Percentiles rank a stretch among this genome's conserved stretches.
These are phyloP conservation scores for Vanderwaltozyma tropicalis DNA, from an alignment of 805 yeast genomes.

Conservation along the genomic window DNA sequence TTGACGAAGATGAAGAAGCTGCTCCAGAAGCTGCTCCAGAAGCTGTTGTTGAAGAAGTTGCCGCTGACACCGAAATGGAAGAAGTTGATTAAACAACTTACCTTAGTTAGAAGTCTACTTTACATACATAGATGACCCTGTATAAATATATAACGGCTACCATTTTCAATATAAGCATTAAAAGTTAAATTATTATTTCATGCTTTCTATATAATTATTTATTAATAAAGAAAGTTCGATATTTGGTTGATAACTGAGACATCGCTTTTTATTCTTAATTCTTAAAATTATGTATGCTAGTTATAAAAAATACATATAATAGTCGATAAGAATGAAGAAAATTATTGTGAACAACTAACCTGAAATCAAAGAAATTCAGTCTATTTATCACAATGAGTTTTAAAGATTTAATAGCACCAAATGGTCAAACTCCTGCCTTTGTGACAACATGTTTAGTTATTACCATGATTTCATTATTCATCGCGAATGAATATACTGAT, in stretches of 20 bases:
- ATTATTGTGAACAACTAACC: no score
- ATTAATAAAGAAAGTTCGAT: no score
- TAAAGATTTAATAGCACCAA: constrained; percentile 1
- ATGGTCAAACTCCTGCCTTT: constrained; percentile 1
- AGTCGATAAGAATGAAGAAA: no score
- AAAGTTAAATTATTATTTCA: neutral
- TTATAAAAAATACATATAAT: no score
- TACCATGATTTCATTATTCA: neutral
- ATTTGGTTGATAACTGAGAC: no score
- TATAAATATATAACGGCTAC: neutral
- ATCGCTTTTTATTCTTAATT: no score
- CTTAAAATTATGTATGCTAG: no score
- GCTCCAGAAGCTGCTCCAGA: constrained; percentile 38
- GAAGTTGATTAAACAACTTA: constrained; percentile 74
- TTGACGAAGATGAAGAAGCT: constrained; percentile 61
- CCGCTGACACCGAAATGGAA: constrained; percentile 95
- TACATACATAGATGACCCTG: neutral
- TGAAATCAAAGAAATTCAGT: no score
- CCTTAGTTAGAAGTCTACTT: neutral
- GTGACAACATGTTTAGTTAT: neutral
- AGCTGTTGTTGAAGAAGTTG: constrained; percentile 43
- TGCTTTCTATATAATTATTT: no score
- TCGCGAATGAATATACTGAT: constrained; percentile 1
- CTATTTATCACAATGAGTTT: constrained; percentile 3
- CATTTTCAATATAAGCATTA: neutral